Percentiles rank a stretch among this genome's conserved stretches.
These are phyloP conservation scores for Rutstroemia sydowiana DNA, from an alignment of 2,329 filamentous ascomycete genomes.

Conservation along the genomic window DNA sequence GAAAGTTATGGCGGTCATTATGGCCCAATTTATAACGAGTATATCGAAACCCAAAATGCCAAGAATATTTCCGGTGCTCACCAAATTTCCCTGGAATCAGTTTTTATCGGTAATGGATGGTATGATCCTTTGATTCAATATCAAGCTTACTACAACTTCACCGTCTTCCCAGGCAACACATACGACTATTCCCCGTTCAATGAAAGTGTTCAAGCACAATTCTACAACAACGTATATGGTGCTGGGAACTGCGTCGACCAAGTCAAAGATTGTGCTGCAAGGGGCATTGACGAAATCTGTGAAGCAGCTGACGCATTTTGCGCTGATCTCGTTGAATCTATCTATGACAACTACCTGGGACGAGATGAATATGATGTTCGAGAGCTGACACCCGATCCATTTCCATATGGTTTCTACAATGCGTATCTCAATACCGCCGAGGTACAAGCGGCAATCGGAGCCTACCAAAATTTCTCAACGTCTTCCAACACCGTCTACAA, in stretches of 20 bases:
- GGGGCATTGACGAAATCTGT: constrained; percentile 43
- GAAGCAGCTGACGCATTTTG: constrained; percentile 47
- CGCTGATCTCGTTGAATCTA: constrained; percentile 46
- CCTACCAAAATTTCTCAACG: constrained; percentile 7
- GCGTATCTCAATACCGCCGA: constrained; percentile 30
- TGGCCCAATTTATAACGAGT: constrained; percentile 49
- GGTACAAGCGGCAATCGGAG: constrained; percentile 9
- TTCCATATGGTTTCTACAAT: constrained; percentile 40
- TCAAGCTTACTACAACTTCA: constrained; percentile 50
- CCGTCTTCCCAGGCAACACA: constrained; percentile 43
- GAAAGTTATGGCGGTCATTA: constrained; percentile 54
- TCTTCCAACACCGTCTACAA: constrained; percentile 33
- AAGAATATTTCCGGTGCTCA: constrained; percentile 41
- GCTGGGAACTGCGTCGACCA: constrained; percentile 52
- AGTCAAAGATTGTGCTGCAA: constrained; percentile 46
- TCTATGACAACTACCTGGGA: constrained; percentile 28
- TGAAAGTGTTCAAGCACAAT: constrained; percentile 38
- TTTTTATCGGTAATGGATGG: constrained; percentile 53
- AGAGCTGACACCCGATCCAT: constrained; percentile 41
- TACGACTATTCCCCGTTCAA: constrained; percentile 49
- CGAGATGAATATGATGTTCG: constrained; percentile 46
- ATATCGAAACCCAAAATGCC: constrained; percentile 54
- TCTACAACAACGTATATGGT: constrained; percentile 55
- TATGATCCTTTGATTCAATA: constrained; percentile 50
- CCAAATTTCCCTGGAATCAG: constrained; percentile 40